These are phyloP conservation scores for Podila epicladia DNA, from an alignment of 192 early-diverging fungal species.

Conservation along the genomic window DNA sequence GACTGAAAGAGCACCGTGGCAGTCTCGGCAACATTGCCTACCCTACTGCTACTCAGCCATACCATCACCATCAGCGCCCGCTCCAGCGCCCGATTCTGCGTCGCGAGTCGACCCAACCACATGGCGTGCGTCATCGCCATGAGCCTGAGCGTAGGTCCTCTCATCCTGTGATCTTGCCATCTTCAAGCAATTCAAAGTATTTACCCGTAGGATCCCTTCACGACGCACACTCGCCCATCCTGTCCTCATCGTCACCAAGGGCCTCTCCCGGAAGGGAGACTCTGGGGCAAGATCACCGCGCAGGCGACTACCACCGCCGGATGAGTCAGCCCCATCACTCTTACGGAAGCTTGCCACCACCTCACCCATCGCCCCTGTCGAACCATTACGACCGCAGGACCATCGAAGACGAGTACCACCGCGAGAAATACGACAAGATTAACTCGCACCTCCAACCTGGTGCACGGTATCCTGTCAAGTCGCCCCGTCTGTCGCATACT, in stretches of 20 bases:
- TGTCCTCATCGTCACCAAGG: constrained; percentile 9
- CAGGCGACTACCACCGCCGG: constrained; percentile 18
- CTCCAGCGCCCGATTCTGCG: constrained; percentile 18
- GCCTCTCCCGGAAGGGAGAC: constrained; percentile 19
- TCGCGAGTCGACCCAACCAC: constrained; percentile 19
- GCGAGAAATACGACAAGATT: constrained; percentile 20
- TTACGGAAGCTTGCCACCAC: constrained; percentile 16
- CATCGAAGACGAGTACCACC: constrained; percentile 20
- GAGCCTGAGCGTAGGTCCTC: constrained; percentile 27
- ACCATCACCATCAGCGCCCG: constrained; percentile 12
- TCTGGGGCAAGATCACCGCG: not conserved
- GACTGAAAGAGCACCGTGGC: constrained; percentile 11
- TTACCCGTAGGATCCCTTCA: not conserved
- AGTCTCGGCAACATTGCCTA: constrained; percentile 6
- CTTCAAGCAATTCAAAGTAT: constrained; percentile 8
- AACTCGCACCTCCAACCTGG: not conserved
- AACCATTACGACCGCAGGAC: constrained; percentile 20
- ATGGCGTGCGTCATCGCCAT: not conserved
- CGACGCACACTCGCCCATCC: constrained; percentile 6
- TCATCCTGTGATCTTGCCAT: constrained; percentile 14
- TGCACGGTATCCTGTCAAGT: not conserved
- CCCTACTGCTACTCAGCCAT: constrained; percentile 9
- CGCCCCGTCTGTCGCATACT: not conserved
- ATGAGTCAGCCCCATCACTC: constrained; percentile 39
- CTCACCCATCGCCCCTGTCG: not conserved